These are phyloP conservation scores for Neurospora sp. DNA, from an alignment of 495 filamentous ascomycete species.

Conservation along the genomic window DNA sequence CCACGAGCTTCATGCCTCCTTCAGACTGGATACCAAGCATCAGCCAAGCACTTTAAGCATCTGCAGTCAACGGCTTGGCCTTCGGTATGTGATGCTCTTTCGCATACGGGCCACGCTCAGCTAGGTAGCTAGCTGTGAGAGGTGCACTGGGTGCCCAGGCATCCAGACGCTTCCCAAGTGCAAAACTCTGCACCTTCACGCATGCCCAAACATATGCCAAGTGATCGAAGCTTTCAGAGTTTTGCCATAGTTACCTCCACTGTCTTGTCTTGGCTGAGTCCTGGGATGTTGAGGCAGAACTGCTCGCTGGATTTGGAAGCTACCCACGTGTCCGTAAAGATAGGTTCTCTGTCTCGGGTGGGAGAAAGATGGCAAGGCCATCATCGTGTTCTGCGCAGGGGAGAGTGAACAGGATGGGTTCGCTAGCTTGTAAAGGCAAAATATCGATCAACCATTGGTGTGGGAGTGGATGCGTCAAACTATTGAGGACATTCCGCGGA, in stretches of 20 bases:
- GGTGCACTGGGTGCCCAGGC: neutral
- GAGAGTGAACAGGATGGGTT: neutral
- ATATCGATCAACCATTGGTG: neutral
- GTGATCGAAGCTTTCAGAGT: neutral
- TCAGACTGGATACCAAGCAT: neutral
- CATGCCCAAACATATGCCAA: neutral
- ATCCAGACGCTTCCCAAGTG: neutral
- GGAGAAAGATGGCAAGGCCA: neutral
- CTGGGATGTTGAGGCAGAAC: neutral
- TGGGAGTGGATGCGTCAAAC: neutral
- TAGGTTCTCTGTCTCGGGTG: neutral
- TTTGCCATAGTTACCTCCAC: neutral
- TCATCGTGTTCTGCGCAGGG: neutral
- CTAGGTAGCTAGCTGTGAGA: neutral
- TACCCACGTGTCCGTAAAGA: neutral
- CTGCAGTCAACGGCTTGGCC: neutral
- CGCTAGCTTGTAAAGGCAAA: neutral
- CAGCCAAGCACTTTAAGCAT: neutral
- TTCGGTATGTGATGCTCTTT: neutral
- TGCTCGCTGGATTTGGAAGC: neutral
- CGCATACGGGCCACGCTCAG: neutral
- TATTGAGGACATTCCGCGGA: neutral
- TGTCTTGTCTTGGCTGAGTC: neutral
- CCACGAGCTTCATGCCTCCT: neutral
- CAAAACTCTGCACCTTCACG: neutral